These are phyloP conservation scores for Chlorella vulgaris DNA, from an alignment of 139 green algal genomes.

Conservation along the genomic window DNA sequence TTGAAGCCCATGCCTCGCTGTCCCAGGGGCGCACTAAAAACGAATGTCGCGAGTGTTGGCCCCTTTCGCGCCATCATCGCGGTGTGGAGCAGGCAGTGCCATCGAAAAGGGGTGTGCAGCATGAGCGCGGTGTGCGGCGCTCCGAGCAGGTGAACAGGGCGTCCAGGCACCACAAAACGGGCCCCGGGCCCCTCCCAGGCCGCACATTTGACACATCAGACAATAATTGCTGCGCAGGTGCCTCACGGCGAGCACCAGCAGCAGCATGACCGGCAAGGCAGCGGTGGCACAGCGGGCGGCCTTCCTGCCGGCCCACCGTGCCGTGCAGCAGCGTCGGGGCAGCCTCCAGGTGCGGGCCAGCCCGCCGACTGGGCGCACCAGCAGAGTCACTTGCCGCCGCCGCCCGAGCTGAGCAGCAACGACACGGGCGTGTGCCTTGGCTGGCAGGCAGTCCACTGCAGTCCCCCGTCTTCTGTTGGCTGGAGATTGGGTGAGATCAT, in stretches of 20 bases:
- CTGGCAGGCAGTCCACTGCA: too few relatives aligned
- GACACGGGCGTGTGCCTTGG: too few relatives aligned
- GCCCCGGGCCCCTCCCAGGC: background rate
- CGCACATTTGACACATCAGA: background rate
- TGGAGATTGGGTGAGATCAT: background rate
- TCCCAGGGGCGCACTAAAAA: too few relatives aligned
- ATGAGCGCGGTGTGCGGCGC: conserved; percentile 4
- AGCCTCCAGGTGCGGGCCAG: conserved; percentile 12
- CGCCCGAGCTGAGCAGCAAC: too few relatives aligned
- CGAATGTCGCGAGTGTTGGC: too few relatives aligned
- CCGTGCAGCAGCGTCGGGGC: conserved; percentile 30
- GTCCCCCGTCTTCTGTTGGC: too few relatives aligned
- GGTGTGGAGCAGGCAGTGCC: background rate
- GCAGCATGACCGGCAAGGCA: conserved; percentile 27
- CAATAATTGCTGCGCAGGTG: conserved; percentile 1
- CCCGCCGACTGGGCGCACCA: background rate
- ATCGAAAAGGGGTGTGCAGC: background rate
- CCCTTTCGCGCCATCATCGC: background rate
- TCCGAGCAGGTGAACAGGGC: background rate
- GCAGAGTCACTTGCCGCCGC: too few relatives aligned
- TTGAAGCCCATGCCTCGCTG: too few relatives aligned
- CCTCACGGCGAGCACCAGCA: conserved; percentile 5
- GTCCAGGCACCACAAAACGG: background rate
- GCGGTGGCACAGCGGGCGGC: conserved; percentile 25
- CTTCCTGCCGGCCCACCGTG: conserved; percentile 25